These are phyloP conservation scores for Botryotinia narcissicola DNA, from an alignment of 2,329 filamentous ascomycete genomes.

Conservation along the genomic window DNA sequence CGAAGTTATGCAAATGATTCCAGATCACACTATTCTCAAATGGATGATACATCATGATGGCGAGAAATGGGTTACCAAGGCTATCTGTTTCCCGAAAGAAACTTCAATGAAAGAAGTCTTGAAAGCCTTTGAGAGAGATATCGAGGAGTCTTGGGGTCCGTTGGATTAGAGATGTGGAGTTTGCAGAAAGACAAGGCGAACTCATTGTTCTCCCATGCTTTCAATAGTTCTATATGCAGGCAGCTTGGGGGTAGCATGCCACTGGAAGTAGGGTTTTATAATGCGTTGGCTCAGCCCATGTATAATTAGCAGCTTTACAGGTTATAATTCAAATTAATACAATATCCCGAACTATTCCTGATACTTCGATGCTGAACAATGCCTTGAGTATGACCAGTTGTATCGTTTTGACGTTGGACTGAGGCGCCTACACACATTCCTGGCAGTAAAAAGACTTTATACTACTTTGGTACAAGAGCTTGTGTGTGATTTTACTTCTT, in stretches of 20 bases:
- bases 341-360: not conserved
- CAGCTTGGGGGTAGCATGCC: not conserved
- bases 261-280: not conserved
- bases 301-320: not conserved
- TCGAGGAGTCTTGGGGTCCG: slow-evolving; percentile 1
- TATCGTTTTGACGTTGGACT: not conserved
- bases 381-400: not conserved
- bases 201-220: not conserved
- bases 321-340: not conserved
- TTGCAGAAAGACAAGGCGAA: no score
- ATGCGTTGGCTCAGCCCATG: not conserved
- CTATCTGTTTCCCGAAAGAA: not conserved
- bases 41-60: not conserved
- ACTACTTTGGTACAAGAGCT: not conserved
- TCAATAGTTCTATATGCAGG: not conserved
- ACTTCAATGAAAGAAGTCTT: not conserved
- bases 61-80: not conserved
- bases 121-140: not conserved
- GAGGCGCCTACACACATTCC: not conserved
- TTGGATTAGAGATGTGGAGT: not conserved
- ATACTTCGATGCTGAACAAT: not conserved
- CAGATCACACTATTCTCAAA: not conserved
- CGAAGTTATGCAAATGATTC: not conserved
- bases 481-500: not conserved
- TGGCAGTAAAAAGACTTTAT: not conserved